Evolutionary conservation across 2,329 filamentous ascomycete genomes (phyloP), one percentile per base, ranked within the genome.

Genomic region (Alternaria solani): DNA sequence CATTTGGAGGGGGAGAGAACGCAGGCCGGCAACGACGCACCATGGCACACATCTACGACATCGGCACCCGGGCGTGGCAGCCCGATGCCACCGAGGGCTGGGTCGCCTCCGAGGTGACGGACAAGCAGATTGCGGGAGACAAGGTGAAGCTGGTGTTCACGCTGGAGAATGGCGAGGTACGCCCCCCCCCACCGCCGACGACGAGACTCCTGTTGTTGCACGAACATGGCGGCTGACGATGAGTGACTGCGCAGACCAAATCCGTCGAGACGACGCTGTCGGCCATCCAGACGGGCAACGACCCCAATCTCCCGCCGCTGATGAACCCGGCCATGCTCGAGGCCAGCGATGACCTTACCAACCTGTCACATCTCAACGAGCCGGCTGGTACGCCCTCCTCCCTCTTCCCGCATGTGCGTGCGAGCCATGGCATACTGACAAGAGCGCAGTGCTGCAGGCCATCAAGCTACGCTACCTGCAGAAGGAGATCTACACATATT

Each of bases 401-500:
- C 20, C 20, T 23, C 2, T 23, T 47, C 57, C 34, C 16, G 18
- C 49, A 23, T 4, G 20, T 23, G 52, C 59, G 18, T 23, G 11
- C 12, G 14, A 38, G 16, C n/a, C 56, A 72, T 63, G 36, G 38
- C 56, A 62, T 65, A 55, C 74, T 77, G 66, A 76, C 70, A 36
- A 44, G 53, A 51, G 61, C 76, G 71, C 79, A 96, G 96, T 99
- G 63, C 84, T 99, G 66, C 95, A 99, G 85, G 95, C 95, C 57
- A 99, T 99, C 80, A 93, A 94, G 78, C 87, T 99, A 77, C 92
- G 95, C 79, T 99, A 99, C 83, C 87, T 92, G 65, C 95, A 99
- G 80, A 98, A 98, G 82, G 95, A 99, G 80, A 99, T 99, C 75
- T 99, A 99, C 85, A 99, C 95, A 75, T 99, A 99, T 84, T 97